phyloP scores from a whole-genome alignment of 2,329 filamentous ascomycete species.

The Hypoxylon sp. region DNA sequence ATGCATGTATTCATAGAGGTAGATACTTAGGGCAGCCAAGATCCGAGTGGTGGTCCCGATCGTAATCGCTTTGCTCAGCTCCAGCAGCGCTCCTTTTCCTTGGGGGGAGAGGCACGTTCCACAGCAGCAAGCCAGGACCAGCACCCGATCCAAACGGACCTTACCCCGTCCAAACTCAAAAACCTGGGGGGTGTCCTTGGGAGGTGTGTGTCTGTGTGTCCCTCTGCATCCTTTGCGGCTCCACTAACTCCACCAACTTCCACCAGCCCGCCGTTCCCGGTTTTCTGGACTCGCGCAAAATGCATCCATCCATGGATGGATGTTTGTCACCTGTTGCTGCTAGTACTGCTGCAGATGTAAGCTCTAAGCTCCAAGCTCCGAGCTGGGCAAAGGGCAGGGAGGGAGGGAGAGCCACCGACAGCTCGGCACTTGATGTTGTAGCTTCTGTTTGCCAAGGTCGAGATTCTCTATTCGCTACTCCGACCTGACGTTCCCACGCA shows the following conservation, averaged over 20 bases:
- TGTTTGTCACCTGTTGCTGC: neutral
- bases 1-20: neutral
- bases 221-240: constrained; percentile 6
- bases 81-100: neutral
- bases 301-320: neutral
- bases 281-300: constrained; percentile 37
- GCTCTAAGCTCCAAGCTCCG: constrained; percentile 1
- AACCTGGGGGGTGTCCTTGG: constrained; percentile 29
- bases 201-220: no score
- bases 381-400: neutral
- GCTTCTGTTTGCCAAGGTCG: constrained; percentile 14
- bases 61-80: constrained; percentile 33
- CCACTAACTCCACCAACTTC: constrained; percentile 1
- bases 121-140: constrained; percentile 31
- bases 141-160: constrained; percentile 39
- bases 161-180: constrained; percentile 38
- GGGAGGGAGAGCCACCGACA: constrained; percentile 17
- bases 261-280: constrained; percentile 31
- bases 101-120: constrained; percentile 23
- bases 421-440: constrained; percentile 17
- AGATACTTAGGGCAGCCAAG: constrained; percentile 6
- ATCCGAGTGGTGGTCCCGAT: constrained; percentile 20
- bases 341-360: neutral
- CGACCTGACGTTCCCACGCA: constrained; percentile 1
- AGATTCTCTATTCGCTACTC: neutral